A percentile compares a stretch with the other conserved stretches of the same genome.
Conservation (phyloP, 192 early-diverging fungal species). For the Linnemannia zychae region DNA sequence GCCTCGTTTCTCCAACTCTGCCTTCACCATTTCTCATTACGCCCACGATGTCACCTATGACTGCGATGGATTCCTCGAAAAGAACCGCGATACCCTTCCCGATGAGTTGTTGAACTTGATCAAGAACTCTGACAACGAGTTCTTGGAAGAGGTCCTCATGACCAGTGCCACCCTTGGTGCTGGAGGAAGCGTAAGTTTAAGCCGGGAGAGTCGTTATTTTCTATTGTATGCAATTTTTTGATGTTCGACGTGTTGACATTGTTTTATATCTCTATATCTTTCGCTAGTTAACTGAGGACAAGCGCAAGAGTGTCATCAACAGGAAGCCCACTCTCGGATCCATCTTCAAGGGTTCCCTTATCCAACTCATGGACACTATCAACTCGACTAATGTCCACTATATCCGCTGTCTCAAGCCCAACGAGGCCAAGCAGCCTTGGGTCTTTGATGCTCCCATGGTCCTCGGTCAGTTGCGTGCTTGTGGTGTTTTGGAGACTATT, state of each 20-base stretch:
- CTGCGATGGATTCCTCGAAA: constrained; percentile 97
- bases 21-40: constrained; percentile 97
- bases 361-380: constrained; percentile 96
- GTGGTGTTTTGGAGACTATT: constrained; percentile 99
- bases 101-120: constrained; percentile 90
- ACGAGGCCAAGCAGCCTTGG: constrained; percentile 94
- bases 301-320: constrained; percentile 66
- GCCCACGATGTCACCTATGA: constrained; percentile 96
- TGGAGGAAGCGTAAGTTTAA: constrained; percentile 53
- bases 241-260: neutral
- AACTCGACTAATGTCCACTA: constrained; percentile 94
- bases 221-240: no score
- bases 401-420: constrained; percentile 99
- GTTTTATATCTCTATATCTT: neutral
- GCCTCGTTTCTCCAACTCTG: constrained; percentile 88
- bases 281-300: constrained; percentile 56
- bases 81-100: constrained; percentile 98
- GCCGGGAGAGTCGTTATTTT: no score
- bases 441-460: constrained; percentile 96
- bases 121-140: constrained; percentile 81
- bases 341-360: constrained; percentile 96
- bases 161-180: constrained; percentile 45
- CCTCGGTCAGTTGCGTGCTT: constrained; percentile 93
- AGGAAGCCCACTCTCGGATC: constrained; percentile 95
- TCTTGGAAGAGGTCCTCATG: constrained; percentile 84